Evolutionary conservation across 192 early-diverging fungal species (phyloP), one percentile per base, ranked within the genome.

Genomic region (Coemansia sp.): DNA sequence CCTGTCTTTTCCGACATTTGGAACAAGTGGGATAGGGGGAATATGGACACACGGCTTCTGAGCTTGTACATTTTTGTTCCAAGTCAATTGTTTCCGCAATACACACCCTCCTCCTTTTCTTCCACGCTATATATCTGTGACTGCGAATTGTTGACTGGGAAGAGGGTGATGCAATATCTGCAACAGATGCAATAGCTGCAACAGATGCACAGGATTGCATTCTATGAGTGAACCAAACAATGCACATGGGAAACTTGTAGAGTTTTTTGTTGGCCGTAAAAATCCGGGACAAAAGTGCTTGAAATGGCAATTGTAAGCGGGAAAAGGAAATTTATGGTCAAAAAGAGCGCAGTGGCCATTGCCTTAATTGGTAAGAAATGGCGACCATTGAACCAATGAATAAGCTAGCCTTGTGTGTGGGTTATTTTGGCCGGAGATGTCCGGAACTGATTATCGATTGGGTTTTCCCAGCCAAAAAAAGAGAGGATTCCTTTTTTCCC

Each of bases 361-460:
- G 29, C 52, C 52, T 52, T 11, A 52, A 29, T 10, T 29, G 50
- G 48, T 8, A 6, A 15, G 20, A 31, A 33, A 54, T 54, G 52
- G 52, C 15, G 52, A 54, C 8, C 52, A 54, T 54, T 20, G 29
- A 17, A 54, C 52, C 52, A 54, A 54, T 54, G 11, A 25, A 17
- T 29, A 10, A 11, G 14, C 2, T 54, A 29, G 29, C 14, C 25
- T 54, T 29, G 38, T 17, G 50, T 30, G 13, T 54, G 25, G n/a
- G n/a, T n/a, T n/a, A n/a, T n/a, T n/a, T n/a, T n/a, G 52, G 52
- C 29, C 52, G 52, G 52, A 54, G 52, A 54, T 54, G 52, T 54
- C 52, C 52, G 52, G 52, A 31, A n/a, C 29, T 31, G 52, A 54
- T 54, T 31, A 54, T 54, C 52, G 52, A 54, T 54, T 28, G 41